phyloP scores from a whole-genome alignment of 805 yeast genomes.

The Wickerhamomyces canadensis region DNA sequence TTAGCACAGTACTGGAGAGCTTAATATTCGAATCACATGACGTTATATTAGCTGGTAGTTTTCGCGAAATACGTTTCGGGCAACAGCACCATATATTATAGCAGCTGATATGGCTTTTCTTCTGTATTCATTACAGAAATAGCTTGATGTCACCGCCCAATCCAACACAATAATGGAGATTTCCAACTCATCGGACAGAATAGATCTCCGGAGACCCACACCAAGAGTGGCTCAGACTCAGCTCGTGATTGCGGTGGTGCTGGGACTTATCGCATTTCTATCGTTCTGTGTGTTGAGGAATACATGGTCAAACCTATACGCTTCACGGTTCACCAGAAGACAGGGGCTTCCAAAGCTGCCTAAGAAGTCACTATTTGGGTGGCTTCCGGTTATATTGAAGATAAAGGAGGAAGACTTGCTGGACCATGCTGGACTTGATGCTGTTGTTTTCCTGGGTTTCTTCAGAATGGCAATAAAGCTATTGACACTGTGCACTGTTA shows the following conservation, averaged over 20 bases:
- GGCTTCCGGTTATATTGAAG: conserved; percentile 65
- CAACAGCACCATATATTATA: no score
- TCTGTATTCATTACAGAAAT: no score
- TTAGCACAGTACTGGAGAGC: conserved; percentile 98
- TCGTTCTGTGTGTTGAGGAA: conserved; percentile 67
- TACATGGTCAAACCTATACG: conserved; percentile 76
- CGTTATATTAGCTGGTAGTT: no score
- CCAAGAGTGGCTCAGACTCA: conserved; percentile 70
- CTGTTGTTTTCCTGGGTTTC: conserved; percentile 85
- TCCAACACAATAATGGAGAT: background rate
- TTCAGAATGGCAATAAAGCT: conserved; percentile 83
- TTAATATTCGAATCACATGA: conserved; percentile 27
- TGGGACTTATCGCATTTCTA: conserved; percentile 66
- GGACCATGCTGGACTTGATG: conserved; percentile 91
- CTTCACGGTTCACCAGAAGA: conserved; percentile 55
- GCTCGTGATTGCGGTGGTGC: conserved; percentile 55
- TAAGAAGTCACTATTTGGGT: conserved; percentile 58
- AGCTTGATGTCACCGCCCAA: no score
- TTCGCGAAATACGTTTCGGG: no score
- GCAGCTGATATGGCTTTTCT: no score
- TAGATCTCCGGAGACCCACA: conserved; percentile 22
- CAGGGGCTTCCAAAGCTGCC: conserved; percentile 57
- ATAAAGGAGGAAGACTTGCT: conserved; percentile 73
- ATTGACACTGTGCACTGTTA: conserved; percentile 54
- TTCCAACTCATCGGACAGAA: conserved; percentile 4